These are phyloP conservation scores for Pleurotus sapidus DNA, from an alignment of 768 basidiomycete species.

Conservation along the genomic window DNA sequence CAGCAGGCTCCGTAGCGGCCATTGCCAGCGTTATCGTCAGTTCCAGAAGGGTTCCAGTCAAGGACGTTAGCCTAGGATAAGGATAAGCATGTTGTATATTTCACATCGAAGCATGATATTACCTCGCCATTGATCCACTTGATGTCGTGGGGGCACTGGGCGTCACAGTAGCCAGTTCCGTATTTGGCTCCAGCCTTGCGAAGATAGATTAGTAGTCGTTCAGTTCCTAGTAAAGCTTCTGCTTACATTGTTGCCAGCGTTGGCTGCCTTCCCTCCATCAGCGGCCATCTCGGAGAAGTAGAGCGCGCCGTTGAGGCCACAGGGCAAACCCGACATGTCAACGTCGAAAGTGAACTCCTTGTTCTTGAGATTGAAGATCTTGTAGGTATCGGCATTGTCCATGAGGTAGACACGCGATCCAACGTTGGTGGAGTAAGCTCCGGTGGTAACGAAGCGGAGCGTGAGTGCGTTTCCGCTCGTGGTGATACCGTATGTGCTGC, in stretches of 20 bases:
- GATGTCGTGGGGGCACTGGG: constrained; percentile 44
- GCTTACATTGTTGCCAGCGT: constrained; percentile 30
- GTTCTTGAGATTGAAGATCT: constrained; percentile 27
- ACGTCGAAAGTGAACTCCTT: constrained; percentile 48
- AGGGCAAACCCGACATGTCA: constrained; percentile 41
- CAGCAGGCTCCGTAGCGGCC: constrained; percentile 39
- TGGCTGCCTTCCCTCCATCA: constrained; percentile 36
- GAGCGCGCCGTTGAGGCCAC: constrained; percentile 50
- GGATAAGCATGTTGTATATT: not conserved
- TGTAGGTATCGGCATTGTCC: constrained; percentile 21
- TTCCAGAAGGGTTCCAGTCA: constrained; percentile 11
- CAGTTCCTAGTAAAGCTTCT: not conserved
- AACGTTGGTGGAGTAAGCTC: constrained; percentile 13
- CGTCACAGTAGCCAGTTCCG: constrained; percentile 18
- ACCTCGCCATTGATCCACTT: constrained; percentile 46
- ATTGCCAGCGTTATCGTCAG: constrained; percentile 32
- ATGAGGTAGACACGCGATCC: constrained; percentile 35
- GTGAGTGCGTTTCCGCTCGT: constrained; percentile 26
- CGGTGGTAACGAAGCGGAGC: constrained; percentile 28
- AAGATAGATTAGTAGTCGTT: not conserved
- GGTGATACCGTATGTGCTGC: constrained; percentile 36
- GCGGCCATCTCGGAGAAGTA: constrained; percentile 45
- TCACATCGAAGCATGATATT: constrained; percentile 30
- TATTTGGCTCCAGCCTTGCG: constrained; percentile 33
- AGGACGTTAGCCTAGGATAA: not conserved